Percentiles rank a stretch among this genome's conserved stretches.
phyloP scores from a whole-genome alignment of 176 grass and related monocot genomes.

The Musa troglodytarum region DNA sequence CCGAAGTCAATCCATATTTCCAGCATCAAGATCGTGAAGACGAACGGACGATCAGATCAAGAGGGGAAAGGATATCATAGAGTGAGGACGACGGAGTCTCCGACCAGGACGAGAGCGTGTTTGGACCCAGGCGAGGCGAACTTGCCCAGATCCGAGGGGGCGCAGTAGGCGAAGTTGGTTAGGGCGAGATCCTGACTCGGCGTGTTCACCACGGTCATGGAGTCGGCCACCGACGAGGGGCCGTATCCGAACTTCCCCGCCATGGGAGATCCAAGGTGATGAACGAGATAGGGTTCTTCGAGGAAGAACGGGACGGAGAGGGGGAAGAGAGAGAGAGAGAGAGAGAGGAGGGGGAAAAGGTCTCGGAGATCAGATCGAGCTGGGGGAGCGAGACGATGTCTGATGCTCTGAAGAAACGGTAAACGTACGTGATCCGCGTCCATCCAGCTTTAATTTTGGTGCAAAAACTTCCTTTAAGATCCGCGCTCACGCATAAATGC shows the following conservation, averaged over 20 bases:
- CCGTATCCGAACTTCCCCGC: constrained; percentile 20
- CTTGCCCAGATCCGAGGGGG: constrained; percentile 46
- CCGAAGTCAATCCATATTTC: not conserved
- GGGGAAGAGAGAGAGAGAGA: not conserved
- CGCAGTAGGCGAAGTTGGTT: constrained; percentile 77
- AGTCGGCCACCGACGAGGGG: not conserved
- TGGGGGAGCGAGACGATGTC: too few species aligned
- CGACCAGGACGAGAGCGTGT: constrained; percentile 43
- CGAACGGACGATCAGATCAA: constrained; percentile 17
- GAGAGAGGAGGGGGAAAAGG: too few species aligned
- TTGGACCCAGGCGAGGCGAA: constrained; percentile 36
- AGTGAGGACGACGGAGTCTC: constrained; percentile 67
- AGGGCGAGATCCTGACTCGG: constrained; percentile 85
- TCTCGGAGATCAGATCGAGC: too few species aligned
- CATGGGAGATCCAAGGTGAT: constrained; percentile 5
- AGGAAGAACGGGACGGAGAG: not conserved
- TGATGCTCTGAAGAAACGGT: too few species aligned
- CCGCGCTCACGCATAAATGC: too few species aligned
- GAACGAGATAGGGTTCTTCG: not conserved
- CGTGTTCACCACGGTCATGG: constrained; percentile 53
- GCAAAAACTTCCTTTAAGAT: too few species aligned
- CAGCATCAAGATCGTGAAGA: not conserved
- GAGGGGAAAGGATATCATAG: constrained; percentile 87
- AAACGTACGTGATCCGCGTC: too few species aligned
- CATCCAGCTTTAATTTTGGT: too few species aligned